Evolutionary conservation across 495 filamentous ascomycete species (phyloP), one percentile per base, ranked within the genome.

Genomic region (Penicillium coprophilum): DNA sequence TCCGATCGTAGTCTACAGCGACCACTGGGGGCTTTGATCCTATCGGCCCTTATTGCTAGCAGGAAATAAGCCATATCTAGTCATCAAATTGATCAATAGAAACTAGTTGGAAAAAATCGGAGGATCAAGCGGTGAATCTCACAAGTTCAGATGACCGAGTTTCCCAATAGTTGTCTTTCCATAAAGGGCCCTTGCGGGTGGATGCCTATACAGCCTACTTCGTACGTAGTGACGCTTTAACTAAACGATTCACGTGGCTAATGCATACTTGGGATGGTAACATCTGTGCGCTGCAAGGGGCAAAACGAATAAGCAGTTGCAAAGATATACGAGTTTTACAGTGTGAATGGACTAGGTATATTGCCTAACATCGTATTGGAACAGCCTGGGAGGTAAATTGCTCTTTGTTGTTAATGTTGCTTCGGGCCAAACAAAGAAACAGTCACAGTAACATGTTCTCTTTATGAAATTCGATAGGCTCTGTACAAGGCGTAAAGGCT

Each of bases 201-300:
- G 13, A 20, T 50, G 32, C 20, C 7, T 46, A n/a, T n/a, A 34
- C 31, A 9, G 15, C 34, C 2, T 38, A 6, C 34, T n/a, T 8
- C n/a, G 34, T 6, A 19, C n/a, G 32, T 4, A n/a, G 2, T 28
- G 21, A 12, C 23, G n/a, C 7, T 28, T 4, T 19, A 19, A 9
- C n/a, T 12, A 7, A 46, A 32, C 7, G 10, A 17, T 31, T 4
- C 13, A 30, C 17, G 10, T 47, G 28, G 46, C 15, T 17, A 23
- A 49, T 34, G 30, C 6, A 11, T 15, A 4, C 4, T 49, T 31
- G n/a, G 7, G 15, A 19, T n/a, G 31, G 10, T 30, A 24, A 7
- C n/a, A 5, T 47, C 17, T 11, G 49, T 52, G 49, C 17, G 24
- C 34, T 52, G 46, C 46, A 49, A 49, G 46, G 46, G 30, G 46